These are phyloP conservation scores for Psilocybe subaeruginosa DNA, from an alignment of 768 basidiomycete species.

Conservation along the genomic window DNA sequence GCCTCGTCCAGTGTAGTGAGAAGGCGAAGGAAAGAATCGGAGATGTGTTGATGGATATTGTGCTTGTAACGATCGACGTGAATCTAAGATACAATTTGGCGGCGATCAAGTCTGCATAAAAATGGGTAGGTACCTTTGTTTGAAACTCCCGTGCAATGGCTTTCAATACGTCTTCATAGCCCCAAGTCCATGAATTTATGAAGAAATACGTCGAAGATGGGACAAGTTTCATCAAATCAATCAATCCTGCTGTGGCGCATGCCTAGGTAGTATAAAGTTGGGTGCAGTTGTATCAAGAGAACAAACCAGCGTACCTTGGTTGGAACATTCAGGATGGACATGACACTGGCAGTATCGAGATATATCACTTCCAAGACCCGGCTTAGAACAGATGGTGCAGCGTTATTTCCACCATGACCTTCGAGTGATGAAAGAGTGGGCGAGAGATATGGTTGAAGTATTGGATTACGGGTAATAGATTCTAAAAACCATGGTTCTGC, in stretches of 20 bases:
- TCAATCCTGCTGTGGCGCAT: conserved; percentile 64
- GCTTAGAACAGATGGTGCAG: conserved; percentile 19
- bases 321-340: conserved; percentile 53
- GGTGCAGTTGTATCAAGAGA: background rate
- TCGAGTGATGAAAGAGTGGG: conserved; percentile 19
- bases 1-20: conserved; percentile 64
- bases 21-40: conserved; percentile 62
- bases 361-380: conserved; percentile 76
- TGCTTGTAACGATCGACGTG: conserved; percentile 92
- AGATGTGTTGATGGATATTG: conserved; percentile 57
- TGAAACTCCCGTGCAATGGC: conserved; percentile 71
- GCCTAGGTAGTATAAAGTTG: conserved; percentile 42
- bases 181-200: conserved; percentile 95
- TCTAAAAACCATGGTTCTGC: conserved; percentile 85
- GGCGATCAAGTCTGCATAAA: background rate
- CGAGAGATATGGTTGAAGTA: conserved; percentile 68
- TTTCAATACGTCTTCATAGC: conserved; percentile 91
- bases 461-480: conserved; percentile 66
- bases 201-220: conserved; percentile 77
- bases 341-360: conserved; percentile 77
- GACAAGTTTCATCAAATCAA: conserved; percentile 70
- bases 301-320: conserved; percentile 50
- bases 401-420: background rate
- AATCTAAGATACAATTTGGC: conserved; percentile 48
- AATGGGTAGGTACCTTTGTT: conserved; percentile 46